These are phyloP conservation scores for Aspergillus candidus DNA, from an alignment of 2,329 filamentous ascomycete genomes.

Conservation along the genomic window DNA sequence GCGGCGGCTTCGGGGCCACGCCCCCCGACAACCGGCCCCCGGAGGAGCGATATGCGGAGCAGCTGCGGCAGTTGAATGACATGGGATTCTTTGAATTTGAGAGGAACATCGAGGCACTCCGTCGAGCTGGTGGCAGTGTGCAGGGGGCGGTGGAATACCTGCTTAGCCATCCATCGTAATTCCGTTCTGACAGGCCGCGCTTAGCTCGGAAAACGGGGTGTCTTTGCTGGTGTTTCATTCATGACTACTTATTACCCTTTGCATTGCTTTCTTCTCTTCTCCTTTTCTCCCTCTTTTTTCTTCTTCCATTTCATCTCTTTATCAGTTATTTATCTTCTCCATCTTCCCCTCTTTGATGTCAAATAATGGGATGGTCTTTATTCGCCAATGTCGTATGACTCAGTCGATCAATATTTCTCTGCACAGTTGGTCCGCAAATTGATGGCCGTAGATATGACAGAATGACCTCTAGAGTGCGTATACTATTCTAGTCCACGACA, in stretches of 20 bases:
- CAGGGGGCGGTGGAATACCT: conserved; percentile 61
- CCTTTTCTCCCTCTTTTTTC: background rate
- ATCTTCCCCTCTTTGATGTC: too few species aligned
- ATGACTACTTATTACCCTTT: background rate
- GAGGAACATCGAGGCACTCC: conserved; percentile 77
- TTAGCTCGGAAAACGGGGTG: background rate
- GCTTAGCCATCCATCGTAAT: conserved; percentile 29
- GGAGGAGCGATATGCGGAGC: conserved; percentile 86
- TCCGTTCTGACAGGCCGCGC: background rate
- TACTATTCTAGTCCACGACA: too few species aligned
- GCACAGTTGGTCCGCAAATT: too few species aligned
- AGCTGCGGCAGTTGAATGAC: conserved; percentile 89
- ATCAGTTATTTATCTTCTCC: background rate
- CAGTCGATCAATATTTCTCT: too few species aligned
- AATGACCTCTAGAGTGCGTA: too few species aligned
- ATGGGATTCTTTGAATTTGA: conserved; percentile 99
- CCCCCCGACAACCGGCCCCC: conserved; percentile 80
- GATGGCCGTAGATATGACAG: too few species aligned
- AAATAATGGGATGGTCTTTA: too few species aligned
- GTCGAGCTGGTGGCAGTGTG: conserved; percentile 85
- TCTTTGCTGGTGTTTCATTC: background rate
- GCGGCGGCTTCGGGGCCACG: conserved; percentile 38
- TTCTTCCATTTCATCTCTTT: background rate
- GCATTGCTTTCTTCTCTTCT: background rate
- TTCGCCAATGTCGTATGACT: too few species aligned